A percentile compares a stretch with the other conserved stretches of the same genome.
These are phyloP conservation scores for Elsinoe batatas DNA, from an alignment of 2,329 filamentous ascomycete species.

Conservation along the genomic window DNA sequence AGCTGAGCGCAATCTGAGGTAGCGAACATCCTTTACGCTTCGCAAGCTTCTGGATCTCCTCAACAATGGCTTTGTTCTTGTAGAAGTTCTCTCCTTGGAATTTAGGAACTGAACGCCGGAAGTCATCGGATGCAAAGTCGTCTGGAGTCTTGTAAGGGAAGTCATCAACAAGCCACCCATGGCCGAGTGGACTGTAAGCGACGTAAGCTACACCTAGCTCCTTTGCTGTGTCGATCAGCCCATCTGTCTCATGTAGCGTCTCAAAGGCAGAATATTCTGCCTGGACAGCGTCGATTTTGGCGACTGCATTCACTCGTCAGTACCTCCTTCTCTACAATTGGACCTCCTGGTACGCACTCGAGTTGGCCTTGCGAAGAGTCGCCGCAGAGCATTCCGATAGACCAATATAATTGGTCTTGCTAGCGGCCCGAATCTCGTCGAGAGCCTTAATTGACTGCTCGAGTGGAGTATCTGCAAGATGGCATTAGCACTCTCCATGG, in stretches of 20 bases:
- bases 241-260: constrained; percentile 36
- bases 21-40: constrained; percentile 18
- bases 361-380: constrained; percentile 39
- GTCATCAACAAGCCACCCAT: constrained; percentile 33
- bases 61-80: constrained; percentile 22
- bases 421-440: constrained; percentile 37
- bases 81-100: constrained; percentile 24
- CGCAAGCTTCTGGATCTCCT: constrained; percentile 17
- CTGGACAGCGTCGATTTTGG: constrained; percentile 41
- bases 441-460: constrained; percentile 40
- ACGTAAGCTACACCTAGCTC: constrained; percentile 36
- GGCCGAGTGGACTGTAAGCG: constrained; percentile 31
- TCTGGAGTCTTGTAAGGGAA: constrained; percentile 28
- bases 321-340: neutral
- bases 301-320: constrained; percentile 21
- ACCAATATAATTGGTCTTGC: constrained; percentile 43
- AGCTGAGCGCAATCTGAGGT: constrained; percentile 21
- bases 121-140: constrained; percentile 28
- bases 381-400: constrained; percentile 39
- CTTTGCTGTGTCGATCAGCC: constrained; percentile 33
- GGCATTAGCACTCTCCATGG: neutral
- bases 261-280: constrained; percentile 42
- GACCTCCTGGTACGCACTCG: constrained; percentile 14
- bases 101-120: constrained; percentile 21
- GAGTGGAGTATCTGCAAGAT: constrained; percentile 32